phyloP scores from a whole-genome alignment of 2,329 filamentous ascomycete species.

The Drechslera avenae region DNA sequence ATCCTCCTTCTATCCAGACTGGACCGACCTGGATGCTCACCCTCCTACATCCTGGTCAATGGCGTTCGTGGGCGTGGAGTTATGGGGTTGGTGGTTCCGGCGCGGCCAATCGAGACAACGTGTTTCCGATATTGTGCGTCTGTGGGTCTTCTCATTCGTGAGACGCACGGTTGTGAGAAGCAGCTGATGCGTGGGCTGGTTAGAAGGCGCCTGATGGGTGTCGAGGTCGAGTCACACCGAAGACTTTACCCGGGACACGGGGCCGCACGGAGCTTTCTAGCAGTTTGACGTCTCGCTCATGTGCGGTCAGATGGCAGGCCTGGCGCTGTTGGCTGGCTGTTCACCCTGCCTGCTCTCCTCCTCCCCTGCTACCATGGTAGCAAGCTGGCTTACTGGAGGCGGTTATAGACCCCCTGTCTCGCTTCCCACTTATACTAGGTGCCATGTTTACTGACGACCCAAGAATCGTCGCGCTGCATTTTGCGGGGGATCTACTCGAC shows the following conservation, averaged over 20 bases:
- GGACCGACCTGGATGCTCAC: slow-evolving; percentile 14
- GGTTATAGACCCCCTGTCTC: slow-evolving; percentile 21
- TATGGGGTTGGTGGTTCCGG: slow-evolving; percentile 27
- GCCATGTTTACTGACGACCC: slow-evolving; percentile 16
- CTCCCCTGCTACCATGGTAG: too few relatives aligned
- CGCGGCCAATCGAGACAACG: slow-evolving; percentile 29
- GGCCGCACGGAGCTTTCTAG: slow-evolving; percentile 31
- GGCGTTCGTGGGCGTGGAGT: slow-evolving; percentile 15
- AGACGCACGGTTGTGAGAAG: slow-evolving; percentile 5
- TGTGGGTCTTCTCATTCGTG: slow-evolving; percentile 24
- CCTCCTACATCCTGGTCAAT: slow-evolving; percentile 14
- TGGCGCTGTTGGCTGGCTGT: too few relatives aligned
- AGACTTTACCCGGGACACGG: slow-evolving; percentile 40
- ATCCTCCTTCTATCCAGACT: slow-evolving; percentile 16
- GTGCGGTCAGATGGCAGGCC: slow-evolving; percentile 16
- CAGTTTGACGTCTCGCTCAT: slow-evolving; percentile 26
- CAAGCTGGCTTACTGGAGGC: too few relatives aligned
- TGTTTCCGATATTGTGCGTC: slow-evolving; percentile 10
- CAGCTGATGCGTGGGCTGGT: slow-evolving; percentile 19
- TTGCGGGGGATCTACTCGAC: slow-evolving; percentile 35
- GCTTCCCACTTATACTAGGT: slow-evolving; percentile 17
- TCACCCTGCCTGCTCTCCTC: slow-evolving; percentile 13
- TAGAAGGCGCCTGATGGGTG: slow-evolving; percentile 18
- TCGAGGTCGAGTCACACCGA: slow-evolving; percentile 18
- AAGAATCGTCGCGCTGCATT: slow-evolving; percentile 24